Evolutionary conservation across 345 rosid genomes (phyloP), one percentile per base, ranked within the genome.

Genomic region (Brassica juncea): DNA sequence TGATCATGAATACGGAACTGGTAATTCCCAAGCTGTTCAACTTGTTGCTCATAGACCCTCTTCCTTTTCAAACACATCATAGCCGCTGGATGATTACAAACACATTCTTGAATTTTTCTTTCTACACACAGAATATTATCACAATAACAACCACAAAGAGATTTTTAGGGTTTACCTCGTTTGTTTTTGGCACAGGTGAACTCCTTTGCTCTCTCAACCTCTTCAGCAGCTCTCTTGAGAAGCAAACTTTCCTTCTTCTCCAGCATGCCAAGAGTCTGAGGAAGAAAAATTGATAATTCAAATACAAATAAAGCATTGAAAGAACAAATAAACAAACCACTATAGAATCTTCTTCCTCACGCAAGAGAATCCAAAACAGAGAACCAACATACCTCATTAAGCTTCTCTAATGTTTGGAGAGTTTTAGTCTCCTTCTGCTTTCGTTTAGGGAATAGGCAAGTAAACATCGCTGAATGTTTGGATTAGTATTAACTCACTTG

Each of bases 21-120:
- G 83, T 82, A 91, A 84, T 90, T 86, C 39, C 93, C 94, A 16
- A 95, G 92, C 83, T 87, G 91, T 79, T 92, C 95, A 75, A 90
- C 87, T 82, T 88, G 93, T 65, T 90, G 94, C 76, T 93, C 99
- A 77, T 95, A 91, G 42, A 91, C 78, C 61, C 86, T 89, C 90
- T 94, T 94, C 84, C 94, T 93, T 88, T 95, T 95, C 86, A 94
- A 84, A 77, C 92, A 92, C 66, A 82, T 96, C 84, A 91, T 87
- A 68, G 99, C 97, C 55, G 89, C 97, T 95, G 90, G 82, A 90
- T n/a, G 28, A 80, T 32, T 49, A 49, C 76, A 74, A n/a, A 28
- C 19, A 49, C 57, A 34, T 62, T 54, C 64, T 21, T 19, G 37
- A 35, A 68, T 12, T 32, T 4, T 19, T 34, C 37, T 49, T 49